Evolutionary conservation across 2,329 filamentous ascomycete genomes (phyloP), one percentile per base, ranked within the genome.

Genomic region (Immersiporthe knoxdaviesiana): DNA sequence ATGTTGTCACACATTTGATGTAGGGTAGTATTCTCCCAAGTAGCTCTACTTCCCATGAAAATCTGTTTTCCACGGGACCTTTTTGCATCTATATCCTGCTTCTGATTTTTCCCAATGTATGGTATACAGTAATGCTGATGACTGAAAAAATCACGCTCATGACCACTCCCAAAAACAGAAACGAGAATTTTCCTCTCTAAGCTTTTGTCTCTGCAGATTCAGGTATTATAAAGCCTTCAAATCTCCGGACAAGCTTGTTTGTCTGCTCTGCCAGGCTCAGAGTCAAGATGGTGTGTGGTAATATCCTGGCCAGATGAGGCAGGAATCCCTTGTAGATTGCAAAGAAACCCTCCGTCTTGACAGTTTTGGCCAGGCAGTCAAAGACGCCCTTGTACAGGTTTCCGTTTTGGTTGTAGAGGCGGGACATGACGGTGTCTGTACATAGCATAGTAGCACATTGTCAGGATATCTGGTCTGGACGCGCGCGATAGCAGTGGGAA

Each of bases 301-400:
- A 82, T 76, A 99, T 98, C 75, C 96, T 87, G 41, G 96, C 94
- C 73, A 99, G 83, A 82, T 99, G 96, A 21, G 96, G 96, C 77
- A 97, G 89, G 84, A 97, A 97, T 70, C 96, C 96, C 84, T 99
- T 99, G 85, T 99, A 99, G 69, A 99, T 92, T 71, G 96, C 96
- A 61, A 98, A 82, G 65, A 97, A 76, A 30, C 96, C 96, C 79
- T 99, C 96, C 0, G 93, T 97, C 78, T 90, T 91, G 71, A 99
- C 86, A 0, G 96, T 99, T 82, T 97, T 94, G 78, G 87, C 88
- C 70, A 98, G 81, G 79, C 96, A 99, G 81, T 99, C 96, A 72
- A 97, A 92, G 5, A 97, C 93, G 69, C 94, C 92, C 74, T 87
- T 90, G 84, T 99, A 99, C n/a, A 99, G 86, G 78, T 97, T 97